Evolutionary conservation across 495 filamentous ascomycete species (phyloP), one percentile per base, ranked within the genome.

Genomic region (Filosporella fistucella): DNA sequence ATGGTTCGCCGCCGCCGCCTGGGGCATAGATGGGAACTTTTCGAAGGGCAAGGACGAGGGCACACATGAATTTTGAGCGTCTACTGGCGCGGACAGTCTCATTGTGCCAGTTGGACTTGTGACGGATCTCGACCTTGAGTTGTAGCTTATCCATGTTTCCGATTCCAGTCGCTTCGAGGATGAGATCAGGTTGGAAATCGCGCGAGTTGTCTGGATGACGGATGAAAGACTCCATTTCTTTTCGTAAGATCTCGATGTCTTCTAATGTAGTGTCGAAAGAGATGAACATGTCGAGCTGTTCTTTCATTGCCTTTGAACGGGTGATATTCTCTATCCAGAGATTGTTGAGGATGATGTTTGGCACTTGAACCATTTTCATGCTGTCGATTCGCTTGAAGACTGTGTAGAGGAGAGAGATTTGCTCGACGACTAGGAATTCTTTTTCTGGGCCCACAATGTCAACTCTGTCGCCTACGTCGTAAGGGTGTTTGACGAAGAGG

Each of bases 91-190:
- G 84, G 30, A 97, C 73, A 23, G 79, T 75, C 50, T 95, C 91
- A 63, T 94, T 96, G 36, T 91, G 81, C 93, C 93, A 98, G 69
- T 97, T 98, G 51, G 85, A 85, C 70, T 96, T 96, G 72, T 96
- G 90, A 49, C 81, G 81, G 58, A 96, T 89, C 51, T 87, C 84
- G 29, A 93, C 76, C 50, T 79, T 81, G 28, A 98, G 76, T 56
- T 85, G 78, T 22, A 98, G 70, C 63, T 94, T 93, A 62, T 95
- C 87, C 72, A 95, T 82, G 57, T 93, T 85, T 23, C 81, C 86
- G 18, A 96, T 80, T 23, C 89, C 82, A 23, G 78, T 74, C 14
- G 95, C 77, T 46, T 88, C 82, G 40, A 96, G 76, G 41, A 80
- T 71, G 37, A 98, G 68, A 42, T 95, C 86, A 1, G 82, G 78